Percentiles rank a stretch among this genome's conserved stretches.
Conservation (phyloP, 225 moss, liverwort and hornwort genomes). For the Polytrichum commune region DNA sequence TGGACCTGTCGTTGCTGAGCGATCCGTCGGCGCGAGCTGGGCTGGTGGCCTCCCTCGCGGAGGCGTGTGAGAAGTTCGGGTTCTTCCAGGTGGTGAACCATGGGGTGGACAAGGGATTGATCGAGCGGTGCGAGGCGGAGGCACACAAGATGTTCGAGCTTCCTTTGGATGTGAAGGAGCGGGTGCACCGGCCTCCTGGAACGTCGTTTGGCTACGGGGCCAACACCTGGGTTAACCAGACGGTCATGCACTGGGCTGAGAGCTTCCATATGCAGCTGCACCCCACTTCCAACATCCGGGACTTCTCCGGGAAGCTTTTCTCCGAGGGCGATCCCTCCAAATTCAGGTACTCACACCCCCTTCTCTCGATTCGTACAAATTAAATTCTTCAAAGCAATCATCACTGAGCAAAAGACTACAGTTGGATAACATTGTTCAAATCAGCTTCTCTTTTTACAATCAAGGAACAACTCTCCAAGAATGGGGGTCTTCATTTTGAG, state of each 20-base stretch:
- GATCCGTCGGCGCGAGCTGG: slow-evolving; percentile 14
- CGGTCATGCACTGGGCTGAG: slow-evolving; percentile 60
- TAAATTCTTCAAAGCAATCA: too few species aligned
- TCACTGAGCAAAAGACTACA: too few species aligned
- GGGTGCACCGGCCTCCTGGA: slow-evolving; percentile 40
- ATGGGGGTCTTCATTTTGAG: too few species aligned
- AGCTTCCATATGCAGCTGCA: slow-evolving; percentile 60
- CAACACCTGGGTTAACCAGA: slow-evolving; percentile 53
- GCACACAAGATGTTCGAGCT: slow-evolving; percentile 65
- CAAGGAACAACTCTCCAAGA: too few species aligned
- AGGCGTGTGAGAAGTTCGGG: slow-evolving; percentile 46
- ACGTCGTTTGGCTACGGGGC: slow-evolving; percentile 55
- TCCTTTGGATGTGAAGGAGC: slow-evolving; percentile 53
- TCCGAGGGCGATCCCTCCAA: slow-evolving; percentile 23
- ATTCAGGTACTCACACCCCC: slow-evolving; percentile 31
- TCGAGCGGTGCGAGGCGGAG: slow-evolving; percentile 36
- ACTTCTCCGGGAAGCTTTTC: slow-evolving; percentile 43
- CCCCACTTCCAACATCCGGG: slow-evolving; percentile 44
- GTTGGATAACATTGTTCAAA: too few species aligned
- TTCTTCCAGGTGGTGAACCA: slow-evolving; percentile 88
- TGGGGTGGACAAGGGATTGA: slow-evolving; percentile 40
- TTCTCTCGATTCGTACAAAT: too few species aligned
- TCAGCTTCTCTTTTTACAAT: too few species aligned
- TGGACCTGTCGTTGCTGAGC: slow-evolving; percentile 33
- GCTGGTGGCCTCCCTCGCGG: slow-evolving; percentile 27